A percentile compares a stretch with the other conserved stretches of the same genome.
Evolutionary conservation across 495 filamentous ascomycete species (phyloP).

Genomic region (Trichoderma virens): DNA sequence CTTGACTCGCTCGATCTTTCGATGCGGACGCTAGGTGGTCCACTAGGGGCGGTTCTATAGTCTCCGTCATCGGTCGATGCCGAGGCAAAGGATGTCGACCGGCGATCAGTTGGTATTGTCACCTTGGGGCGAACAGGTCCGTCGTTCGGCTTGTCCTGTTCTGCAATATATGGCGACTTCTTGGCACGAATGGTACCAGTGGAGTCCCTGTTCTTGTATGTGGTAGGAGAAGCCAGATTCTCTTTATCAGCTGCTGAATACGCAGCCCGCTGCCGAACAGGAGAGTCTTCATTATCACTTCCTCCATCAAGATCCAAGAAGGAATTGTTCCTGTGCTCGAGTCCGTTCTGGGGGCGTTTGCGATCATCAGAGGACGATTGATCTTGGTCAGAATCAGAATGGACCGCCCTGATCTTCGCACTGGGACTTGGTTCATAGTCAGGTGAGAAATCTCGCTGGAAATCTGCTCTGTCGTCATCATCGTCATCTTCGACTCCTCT

Average conservation of each 20-base stretch:
- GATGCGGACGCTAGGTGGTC: constrained; percentile 27
- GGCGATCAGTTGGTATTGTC: constrained; percentile 33
- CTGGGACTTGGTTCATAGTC: constrained; percentile 54
- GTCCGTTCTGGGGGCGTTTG: constrained; percentile 14
- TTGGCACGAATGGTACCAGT: neutral
- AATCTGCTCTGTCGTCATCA: constrained; percentile 23
- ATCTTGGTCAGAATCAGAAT: constrained; percentile 22
- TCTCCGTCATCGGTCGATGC: constrained; percentile 32
- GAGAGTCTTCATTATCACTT: constrained; percentile 31
- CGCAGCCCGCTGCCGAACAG: constrained; percentile 17
- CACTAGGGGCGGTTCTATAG: constrained; percentile 43
- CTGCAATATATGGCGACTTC: neutral
- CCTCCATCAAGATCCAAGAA: constrained; percentile 26
- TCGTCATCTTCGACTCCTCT: constrained; percentile 4
- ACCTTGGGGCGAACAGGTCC: constrained; percentile 19
- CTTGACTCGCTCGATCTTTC: constrained; percentile 19
- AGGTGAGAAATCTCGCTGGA: constrained; percentile 50
- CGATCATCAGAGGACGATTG: constrained; percentile 14
- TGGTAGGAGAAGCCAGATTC: constrained; percentile 23
- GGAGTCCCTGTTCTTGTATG: constrained; percentile 18
- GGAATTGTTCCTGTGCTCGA: constrained; percentile 22
- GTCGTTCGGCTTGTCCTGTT: neutral
- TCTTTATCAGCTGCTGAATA: constrained; percentile 14
- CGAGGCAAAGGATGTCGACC: constrained; percentile 29
- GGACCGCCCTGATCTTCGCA: constrained; percentile 51